Evolutionary conservation across 345 rosid genomes (phyloP), one percentile per base, ranked within the genome.

Genomic region (Camelina hispida): DNA sequence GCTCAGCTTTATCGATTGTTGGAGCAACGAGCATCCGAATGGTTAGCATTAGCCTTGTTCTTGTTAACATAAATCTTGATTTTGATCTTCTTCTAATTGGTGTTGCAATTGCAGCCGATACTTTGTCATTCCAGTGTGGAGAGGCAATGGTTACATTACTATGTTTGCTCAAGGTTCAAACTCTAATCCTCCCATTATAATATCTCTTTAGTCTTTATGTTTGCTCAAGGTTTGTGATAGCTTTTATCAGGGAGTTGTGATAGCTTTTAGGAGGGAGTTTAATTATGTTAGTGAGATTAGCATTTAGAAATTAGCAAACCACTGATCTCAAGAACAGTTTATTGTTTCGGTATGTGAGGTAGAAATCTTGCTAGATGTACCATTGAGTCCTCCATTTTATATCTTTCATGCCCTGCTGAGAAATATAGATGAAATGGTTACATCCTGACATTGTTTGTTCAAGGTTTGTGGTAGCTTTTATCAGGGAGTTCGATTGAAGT

Each of bases 71-170:
- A 13, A 43, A 23, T 14, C 53, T 69, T 71, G 55, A 52, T 72
- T 52, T 52, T 32, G 28, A 59, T 66, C 18, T 69, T 28, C 18
- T 76, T 62, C 34, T 5, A 22, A 17, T 34, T 58, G 48, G 61
- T 63, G 63, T 59, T 62, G 7, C 63, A 58, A 52, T 73, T 76
- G 82, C 93, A 94, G 99, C 76, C 85, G 87, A 4, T 87, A 94
- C 82, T 90, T 94, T 82, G 97, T 92, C 35, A 72, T 94, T 79
- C 98, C 97, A 32, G 61, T 92, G 77, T 85, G 97, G 97, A 87
- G 89, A 80, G 97, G 96, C 79, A 87, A 77, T 81, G 97, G 99
- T 57, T 94, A 92, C 76, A 79, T 89, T 46, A 85, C 98, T 15
- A 94, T 91, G 93, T 91, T 91, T 80, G 84, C 87, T 82, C 98